phyloP scores from a whole-genome alignment of 192 early-diverging fungal species.

The Rhizophagus sp. region DNA sequence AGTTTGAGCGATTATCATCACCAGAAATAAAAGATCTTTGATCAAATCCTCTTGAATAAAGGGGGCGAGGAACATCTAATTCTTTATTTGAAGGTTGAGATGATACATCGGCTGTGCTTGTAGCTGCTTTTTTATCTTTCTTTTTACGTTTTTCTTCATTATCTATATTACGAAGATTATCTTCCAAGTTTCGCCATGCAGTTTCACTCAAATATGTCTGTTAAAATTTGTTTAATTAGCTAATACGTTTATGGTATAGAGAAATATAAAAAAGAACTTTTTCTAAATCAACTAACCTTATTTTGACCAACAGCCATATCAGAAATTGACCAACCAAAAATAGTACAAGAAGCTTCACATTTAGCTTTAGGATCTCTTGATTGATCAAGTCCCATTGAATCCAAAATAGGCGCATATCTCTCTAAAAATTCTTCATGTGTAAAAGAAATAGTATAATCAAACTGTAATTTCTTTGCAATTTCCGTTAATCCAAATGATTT shows the following conservation, averaged over 20 bases:
- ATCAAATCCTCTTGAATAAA: constrained; percentile 40
- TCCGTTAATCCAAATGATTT: constrained; percentile 66
- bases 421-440: constrained; percentile 78
- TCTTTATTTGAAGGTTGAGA: constrained; percentile 30
- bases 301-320: constrained; percentile 61
- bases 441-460: constrained; percentile 73
- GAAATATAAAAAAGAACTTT: too few relatives aligned
- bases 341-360: constrained; percentile 51
- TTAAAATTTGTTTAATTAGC: constrained; percentile 25
- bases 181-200: constrained; percentile 85
- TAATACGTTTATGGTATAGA: not conserved
- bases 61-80: constrained; percentile 34
- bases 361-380: constrained; percentile 36
- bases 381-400: constrained; percentile 41
- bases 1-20: constrained; percentile 58
- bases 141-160: constrained; percentile 56
- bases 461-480: constrained; percentile 63
- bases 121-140: constrained; percentile 38
- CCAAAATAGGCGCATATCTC: constrained; percentile 64
- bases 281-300: constrained; percentile 36
- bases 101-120: not conserved
- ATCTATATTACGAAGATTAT: constrained; percentile 71
- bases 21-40: constrained; percentile 44
- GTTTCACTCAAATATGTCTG: constrained; percentile 73
- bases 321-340: constrained; percentile 56